Base-by-base conservation (phyloP, 208 protist species). In the Leishmania guyanensis region DNA sequence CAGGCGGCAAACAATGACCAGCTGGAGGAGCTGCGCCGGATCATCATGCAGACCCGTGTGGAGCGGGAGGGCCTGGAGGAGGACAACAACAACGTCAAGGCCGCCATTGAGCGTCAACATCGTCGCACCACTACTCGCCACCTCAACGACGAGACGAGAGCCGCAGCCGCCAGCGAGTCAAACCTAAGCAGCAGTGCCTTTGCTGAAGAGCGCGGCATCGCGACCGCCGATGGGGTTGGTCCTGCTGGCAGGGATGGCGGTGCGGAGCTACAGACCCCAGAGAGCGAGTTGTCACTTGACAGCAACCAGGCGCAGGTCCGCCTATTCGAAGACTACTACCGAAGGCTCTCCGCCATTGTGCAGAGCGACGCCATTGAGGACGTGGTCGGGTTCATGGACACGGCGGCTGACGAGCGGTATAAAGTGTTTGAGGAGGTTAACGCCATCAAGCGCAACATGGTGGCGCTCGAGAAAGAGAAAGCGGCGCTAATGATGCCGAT, bases 341-440 rank as follows among this genome's bases (percentile, higher is more conserved):
- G 81, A 46, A 75, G 62, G 26, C 85, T 96, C 46, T 66, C 84
- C 2, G 78, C 86, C n/a, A 85, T 96, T 65, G 89, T 86, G 8
- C 91, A 88, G 56, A 86, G 86, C 65, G 85, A 91, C 43, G 81
- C 64, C 46, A 83, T 94, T 17, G 69, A 82, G 26, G 87, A 92
- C 16, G 88, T 96, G 17, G 84, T 90, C 16, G 60, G 79, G n/a
- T 95, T 90, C 72, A 79, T 92, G n/a, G 85, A 91, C n/a, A 65
- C 70, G 1, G 83, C 84, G 0, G 77, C 84, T 0, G 90, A 93
- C 20, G 82, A 86, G 66, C 91, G 89, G 17, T 95, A 95, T 79
- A 77, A 84, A 58, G 84, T 80, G 36, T 96, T 92, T 78, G 80
- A 83, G 0, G 89, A 91, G 65, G 73, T 95, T 36, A 87, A 93